Percentiles rank a stretch among this genome's conserved stretches.
phyloP scores from a whole-genome alignment of 1,139 yeast species.

The Candida albicans region DNA sequence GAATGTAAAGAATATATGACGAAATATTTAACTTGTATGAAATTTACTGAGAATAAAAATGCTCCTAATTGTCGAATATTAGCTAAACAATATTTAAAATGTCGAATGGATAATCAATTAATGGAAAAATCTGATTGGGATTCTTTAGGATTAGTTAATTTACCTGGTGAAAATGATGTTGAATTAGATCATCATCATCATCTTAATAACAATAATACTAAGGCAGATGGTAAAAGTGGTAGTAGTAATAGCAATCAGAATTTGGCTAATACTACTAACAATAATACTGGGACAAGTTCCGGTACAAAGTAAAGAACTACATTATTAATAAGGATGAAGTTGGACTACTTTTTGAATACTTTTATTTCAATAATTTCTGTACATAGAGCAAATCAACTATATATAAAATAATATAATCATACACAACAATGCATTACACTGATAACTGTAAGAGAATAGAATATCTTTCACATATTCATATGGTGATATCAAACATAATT shows the following conservation, averaged over 20 bases:
- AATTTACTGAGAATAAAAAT: constrained; percentile 74
- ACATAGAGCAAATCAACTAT: no score
- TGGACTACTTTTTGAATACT: no score
- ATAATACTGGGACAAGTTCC: no score
- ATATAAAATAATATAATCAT: no score
- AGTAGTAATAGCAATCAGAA: background rate
- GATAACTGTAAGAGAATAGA: no score
- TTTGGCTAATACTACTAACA: no score
- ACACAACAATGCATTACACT: no score
- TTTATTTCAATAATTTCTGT: no score
- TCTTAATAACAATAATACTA: constrained; percentile 7
- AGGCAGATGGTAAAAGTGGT: background rate
- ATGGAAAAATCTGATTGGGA: constrained; percentile 87
- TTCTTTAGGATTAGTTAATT: constrained; percentile 63
- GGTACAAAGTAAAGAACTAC: no score
- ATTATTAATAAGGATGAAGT: no score
- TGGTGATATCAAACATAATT: no score
- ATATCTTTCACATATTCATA: no score
- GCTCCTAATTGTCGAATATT: constrained; percentile 85
- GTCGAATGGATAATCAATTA: constrained; percentile 87
- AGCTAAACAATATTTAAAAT: constrained; percentile 78
- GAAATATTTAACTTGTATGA: constrained; percentile 75
- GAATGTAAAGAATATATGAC: constrained; percentile 80
- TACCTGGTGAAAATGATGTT: constrained; percentile 47
- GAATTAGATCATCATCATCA: constrained; percentile 32